Conservation (phyloP, 2,329 filamentous ascomycete species). For the Microthyrium microscopicum region DNA sequence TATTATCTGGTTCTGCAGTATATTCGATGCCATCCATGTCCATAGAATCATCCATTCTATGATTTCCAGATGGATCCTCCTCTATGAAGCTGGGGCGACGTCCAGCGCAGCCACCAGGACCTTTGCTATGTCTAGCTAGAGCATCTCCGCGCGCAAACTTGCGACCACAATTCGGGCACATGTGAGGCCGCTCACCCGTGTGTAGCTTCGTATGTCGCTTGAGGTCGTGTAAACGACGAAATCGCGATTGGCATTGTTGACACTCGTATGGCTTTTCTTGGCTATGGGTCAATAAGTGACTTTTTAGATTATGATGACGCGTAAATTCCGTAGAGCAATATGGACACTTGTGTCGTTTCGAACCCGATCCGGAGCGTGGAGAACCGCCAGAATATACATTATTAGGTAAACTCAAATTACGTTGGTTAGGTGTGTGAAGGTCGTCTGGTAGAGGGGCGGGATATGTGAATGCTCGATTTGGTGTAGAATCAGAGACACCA, state of each 20-base stretch:
- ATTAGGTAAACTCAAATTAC: constrained; percentile 42
- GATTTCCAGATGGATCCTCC: constrained; percentile 47
- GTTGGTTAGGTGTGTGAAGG: constrained; percentile 32
- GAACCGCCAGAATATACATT: constrained; percentile 35
- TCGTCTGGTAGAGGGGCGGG: constrained; percentile 36
- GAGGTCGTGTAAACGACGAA: constrained; percentile 81
- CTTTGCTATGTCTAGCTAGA: constrained; percentile 85
- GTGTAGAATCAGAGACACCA: constrained; percentile 17
- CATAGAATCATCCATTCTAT: constrained; percentile 35
- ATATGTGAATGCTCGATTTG: constrained; percentile 48
- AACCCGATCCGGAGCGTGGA: constrained; percentile 49
- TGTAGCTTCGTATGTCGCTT: constrained; percentile 95
- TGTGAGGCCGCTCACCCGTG: constrained; percentile 87
- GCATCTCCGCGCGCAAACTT: constrained; percentile 94
- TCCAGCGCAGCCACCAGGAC: constrained; percentile 86
- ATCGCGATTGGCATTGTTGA: constrained; percentile 81
- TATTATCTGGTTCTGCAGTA: constrained; percentile 22
- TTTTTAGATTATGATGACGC: constrained; percentile 92
- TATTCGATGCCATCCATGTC: constrained; percentile 49
- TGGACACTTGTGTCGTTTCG: constrained; percentile 89
- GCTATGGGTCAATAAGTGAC: constrained; percentile 89
- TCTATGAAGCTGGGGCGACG: constrained; percentile 72
- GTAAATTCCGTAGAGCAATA: constrained; percentile 97
- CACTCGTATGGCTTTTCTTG: constrained; percentile 97
- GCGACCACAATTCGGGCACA: constrained; percentile 85